phyloP scores from a whole-genome alignment of 2,329 filamentous ascomycete genomes.

The Aureobasidium sp. region DNA sequence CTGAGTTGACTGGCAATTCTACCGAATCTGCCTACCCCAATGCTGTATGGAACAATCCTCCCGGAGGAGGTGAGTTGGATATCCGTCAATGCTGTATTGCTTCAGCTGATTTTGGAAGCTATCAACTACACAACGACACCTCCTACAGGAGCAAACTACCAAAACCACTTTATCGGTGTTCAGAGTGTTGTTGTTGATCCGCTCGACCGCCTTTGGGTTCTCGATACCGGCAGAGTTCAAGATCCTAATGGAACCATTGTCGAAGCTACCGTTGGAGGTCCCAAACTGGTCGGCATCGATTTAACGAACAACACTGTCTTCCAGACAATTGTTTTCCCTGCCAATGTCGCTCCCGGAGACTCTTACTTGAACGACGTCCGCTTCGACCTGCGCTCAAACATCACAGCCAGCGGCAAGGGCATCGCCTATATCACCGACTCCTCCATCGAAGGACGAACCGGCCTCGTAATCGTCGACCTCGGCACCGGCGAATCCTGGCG shows the following conservation, averaged over 20 bases:
- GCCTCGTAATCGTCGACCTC: slow-evolving; percentile 43
- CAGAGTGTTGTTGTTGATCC: slow-evolving; percentile 46
- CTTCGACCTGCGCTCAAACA: slow-evolving; percentile 39
- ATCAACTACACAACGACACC: slow-evolving; percentile 44
- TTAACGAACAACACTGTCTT: slow-evolving; percentile 38
- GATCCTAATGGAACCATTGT: slow-evolving; percentile 37
- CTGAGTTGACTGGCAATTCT: slow-evolving; percentile 35
- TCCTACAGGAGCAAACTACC: slow-evolving; percentile 37
- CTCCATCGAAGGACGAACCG: slow-evolving; percentile 40
- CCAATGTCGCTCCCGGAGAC: slow-evolving; percentile 37
- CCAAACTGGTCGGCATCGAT: slow-evolving; percentile 43
- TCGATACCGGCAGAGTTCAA: slow-evolving; percentile 43
- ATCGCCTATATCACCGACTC: slow-evolving; percentile 47
- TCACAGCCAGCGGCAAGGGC: slow-evolving; percentile 36
- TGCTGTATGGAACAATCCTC: slow-evolving; percentile 39
- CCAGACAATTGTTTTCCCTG: slow-evolving; percentile 43
- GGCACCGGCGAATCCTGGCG: slow-evolving; percentile 41
- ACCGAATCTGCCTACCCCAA: slow-evolving; percentile 38
- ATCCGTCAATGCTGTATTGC: neutral
- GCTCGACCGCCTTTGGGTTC: slow-evolving; percentile 43
- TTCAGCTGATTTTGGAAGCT: slow-evolving; percentile 16
- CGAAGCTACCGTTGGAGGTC: slow-evolving; percentile 37
- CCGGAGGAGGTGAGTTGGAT: slow-evolving; percentile 28
- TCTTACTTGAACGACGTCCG: slow-evolving; percentile 47
- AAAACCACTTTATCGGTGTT: slow-evolving; percentile 42